Base-by-base conservation (phyloP, 306 rosid genomes). In the Dicorynia guianensis region DNA sequence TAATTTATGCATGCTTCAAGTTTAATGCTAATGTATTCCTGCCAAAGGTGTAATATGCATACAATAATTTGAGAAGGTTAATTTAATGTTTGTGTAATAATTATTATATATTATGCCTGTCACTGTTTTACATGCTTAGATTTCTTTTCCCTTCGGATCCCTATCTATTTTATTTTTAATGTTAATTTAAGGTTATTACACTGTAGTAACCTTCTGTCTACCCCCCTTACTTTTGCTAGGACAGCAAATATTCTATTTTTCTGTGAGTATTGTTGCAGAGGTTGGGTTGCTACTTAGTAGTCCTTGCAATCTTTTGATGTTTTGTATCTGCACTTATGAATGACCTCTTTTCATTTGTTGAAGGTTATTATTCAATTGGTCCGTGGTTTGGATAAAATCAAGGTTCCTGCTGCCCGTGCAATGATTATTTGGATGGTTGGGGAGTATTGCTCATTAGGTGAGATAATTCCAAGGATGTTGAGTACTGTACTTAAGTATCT, bases 391-490 rank as follows among this genome's bases (percentile, higher is more conserved):
- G 90, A 90, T 79, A 83, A 82, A 42, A 80, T 92, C 74, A 92
- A 87, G 89, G 90, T 96, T 33, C 89, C 97, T 74, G 89, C 93
- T 38, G 96, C 97, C 67, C 96, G 97, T 79, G 96, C 98, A 36
- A 84, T 91, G 82, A 81, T 96, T 79, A 81, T 96, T 87, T 92
- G 99, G 99, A 85, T 96, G 93, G 76, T 92, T 53, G 99, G 99
- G 75, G 97, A 96, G 88, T 90, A 96, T 76, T 86, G 87, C 84
- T 83, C 93, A 46, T 69, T 96, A 71, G 98, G 99, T 33, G 88
- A 87, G 71, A 81, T 88, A 57, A 87, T 96, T 65, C 96, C 96
- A 12, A 90, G 85, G 82, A 86, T 92, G 93, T 76, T 92, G 83
- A 77, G 85, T 57, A 85, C 97, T 20, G 88, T 92, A 58, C 91